Evolutionary conservation across 352 stramenopile genomes (phyloP).

Genomic region (Phytophthora citricola): DNA sequence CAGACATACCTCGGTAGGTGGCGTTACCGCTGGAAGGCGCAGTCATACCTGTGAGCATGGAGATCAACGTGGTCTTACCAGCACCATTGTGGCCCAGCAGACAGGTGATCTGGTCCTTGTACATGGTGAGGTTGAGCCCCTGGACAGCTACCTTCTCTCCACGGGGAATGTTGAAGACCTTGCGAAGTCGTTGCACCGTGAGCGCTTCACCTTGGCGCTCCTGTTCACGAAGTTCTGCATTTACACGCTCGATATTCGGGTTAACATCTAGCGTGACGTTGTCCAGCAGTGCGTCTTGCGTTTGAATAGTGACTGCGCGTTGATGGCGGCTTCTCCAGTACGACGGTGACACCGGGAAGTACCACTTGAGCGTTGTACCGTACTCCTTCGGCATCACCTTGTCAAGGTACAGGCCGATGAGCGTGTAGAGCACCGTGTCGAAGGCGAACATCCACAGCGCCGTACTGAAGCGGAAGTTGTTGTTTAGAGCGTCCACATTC

Average conservation of each 20-base stretch:
- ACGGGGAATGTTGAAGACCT: constrained; percentile 67
- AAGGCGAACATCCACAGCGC: constrained; percentile 80
- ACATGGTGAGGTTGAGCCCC: constrained; percentile 82
- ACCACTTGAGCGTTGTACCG: constrained; percentile 90
- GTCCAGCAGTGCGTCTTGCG: constrained; percentile 26
- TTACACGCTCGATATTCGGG: constrained; percentile 43
- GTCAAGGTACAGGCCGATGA: constrained; percentile 92
- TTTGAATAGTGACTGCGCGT: constrained; percentile 5
- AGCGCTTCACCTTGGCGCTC: constrained; percentile 41
- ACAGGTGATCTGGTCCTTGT: constrained; percentile 89
- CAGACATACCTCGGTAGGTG: constrained; percentile 68
- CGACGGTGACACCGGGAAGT: constrained; percentile 84
- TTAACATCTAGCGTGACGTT: constrained; percentile 33
- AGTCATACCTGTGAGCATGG: constrained; percentile 88
- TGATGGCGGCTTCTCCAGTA: constrained; percentile 37
- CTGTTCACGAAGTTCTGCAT: constrained; percentile 43
- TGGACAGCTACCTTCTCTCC: constrained; percentile 82
- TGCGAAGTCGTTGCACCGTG: constrained; percentile 46
- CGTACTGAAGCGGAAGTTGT: constrained; percentile 67
- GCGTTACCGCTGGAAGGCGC: constrained; percentile 56
- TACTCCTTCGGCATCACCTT: constrained; percentile 91
- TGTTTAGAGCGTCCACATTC: constrained; percentile 42
- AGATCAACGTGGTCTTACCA: constrained; percentile 90
- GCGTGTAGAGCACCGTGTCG: constrained; percentile 89
- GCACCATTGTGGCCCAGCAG: constrained; percentile 92